phyloP scores from a whole-genome alignment of 768 basidiomycete genomes.

The Trametes cingulata region DNA sequence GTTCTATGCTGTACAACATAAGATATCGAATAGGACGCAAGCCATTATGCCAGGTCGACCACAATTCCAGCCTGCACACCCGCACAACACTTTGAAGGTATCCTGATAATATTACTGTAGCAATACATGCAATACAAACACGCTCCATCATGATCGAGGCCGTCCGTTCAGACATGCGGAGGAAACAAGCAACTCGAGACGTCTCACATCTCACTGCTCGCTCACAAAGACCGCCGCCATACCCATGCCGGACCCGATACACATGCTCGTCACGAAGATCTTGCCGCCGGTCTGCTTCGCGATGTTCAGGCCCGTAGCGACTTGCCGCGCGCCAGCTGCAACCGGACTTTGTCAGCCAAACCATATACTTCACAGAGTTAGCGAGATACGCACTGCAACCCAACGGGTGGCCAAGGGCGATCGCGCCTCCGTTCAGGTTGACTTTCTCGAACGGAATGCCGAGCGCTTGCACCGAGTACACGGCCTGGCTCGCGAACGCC shows the following conservation, averaged over 20 bases:
- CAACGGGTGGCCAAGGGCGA: constrained; percentile 87
- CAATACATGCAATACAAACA: neutral
- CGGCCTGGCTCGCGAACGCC: constrained; percentile 83
- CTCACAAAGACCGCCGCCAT: constrained; percentile 87
- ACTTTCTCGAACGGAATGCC: constrained; percentile 77
- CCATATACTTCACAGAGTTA: no score
- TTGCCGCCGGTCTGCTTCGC: constrained; percentile 75
- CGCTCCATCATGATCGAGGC: neutral
- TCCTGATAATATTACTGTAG: no score
- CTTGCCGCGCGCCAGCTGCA: constrained; percentile 79
- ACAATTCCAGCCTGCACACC: no score
- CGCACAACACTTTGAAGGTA: no score
- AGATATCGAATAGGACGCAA: no score
- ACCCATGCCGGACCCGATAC: constrained; percentile 87
- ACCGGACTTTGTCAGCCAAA: neutral
- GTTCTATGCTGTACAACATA: no score
- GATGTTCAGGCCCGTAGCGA: constrained; percentile 81
- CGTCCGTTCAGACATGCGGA: neutral
- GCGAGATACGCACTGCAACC: constrained; percentile 66
- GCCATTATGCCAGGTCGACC: no score
- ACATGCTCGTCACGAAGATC: constrained; percentile 90
- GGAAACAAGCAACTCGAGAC: neutral
- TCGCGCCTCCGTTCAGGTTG: constrained; percentile 86
- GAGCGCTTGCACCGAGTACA: constrained; percentile 70
- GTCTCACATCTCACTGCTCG: constrained; percentile 56